Evolutionary conservation across 2,329 filamentous ascomycete species (phyloP).

Genomic region (Sclerotinia borealis): DNA sequence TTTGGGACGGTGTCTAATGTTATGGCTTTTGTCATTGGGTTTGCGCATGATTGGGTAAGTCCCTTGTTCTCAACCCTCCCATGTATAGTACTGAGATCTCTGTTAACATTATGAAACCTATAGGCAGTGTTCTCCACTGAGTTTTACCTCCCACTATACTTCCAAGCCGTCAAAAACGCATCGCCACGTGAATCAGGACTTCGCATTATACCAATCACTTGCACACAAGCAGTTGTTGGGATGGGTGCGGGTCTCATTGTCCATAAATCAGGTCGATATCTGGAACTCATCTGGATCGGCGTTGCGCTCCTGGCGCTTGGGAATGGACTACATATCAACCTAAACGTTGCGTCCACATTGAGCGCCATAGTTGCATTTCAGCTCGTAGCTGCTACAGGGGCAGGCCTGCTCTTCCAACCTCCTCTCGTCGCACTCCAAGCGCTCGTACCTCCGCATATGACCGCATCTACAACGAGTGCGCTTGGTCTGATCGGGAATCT

Average conservation of each 20-base stretch:
- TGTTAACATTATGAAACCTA: conserved; percentile 33
- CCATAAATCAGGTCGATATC: conserved; percentile 43
- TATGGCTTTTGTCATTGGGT: neutral
- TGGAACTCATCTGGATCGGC: conserved; percentile 41
- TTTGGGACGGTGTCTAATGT: conserved; percentile 60
- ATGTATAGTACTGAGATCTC: conserved; percentile 57
- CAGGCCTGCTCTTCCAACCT: conserved; percentile 47
- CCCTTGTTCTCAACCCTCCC: conserved; percentile 42
- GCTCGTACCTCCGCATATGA: conserved; percentile 35
- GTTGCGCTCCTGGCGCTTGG: conserved; percentile 39
- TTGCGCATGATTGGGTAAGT: neutral
- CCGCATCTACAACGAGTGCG: conserved; percentile 46
- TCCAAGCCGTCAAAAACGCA: conserved; percentile 67
- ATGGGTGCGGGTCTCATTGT: conserved; percentile 60
- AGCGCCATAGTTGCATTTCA: conserved; percentile 41
- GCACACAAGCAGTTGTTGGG: conserved; percentile 58
- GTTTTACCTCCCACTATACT: conserved; percentile 54
- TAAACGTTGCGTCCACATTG: conserved; percentile 34
- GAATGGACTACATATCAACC: conserved; percentile 37
- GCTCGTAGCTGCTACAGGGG: conserved; percentile 45
- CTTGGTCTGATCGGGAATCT: conserved; percentile 42
- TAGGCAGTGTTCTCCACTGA: neutral
- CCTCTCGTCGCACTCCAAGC: conserved; percentile 51
- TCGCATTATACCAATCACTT: conserved; percentile 63
- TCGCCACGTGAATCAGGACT: conserved; percentile 67